Base-by-base conservation (phyloP, 495 filamentous ascomycete species). In the Penicillium arizonense region DNA sequence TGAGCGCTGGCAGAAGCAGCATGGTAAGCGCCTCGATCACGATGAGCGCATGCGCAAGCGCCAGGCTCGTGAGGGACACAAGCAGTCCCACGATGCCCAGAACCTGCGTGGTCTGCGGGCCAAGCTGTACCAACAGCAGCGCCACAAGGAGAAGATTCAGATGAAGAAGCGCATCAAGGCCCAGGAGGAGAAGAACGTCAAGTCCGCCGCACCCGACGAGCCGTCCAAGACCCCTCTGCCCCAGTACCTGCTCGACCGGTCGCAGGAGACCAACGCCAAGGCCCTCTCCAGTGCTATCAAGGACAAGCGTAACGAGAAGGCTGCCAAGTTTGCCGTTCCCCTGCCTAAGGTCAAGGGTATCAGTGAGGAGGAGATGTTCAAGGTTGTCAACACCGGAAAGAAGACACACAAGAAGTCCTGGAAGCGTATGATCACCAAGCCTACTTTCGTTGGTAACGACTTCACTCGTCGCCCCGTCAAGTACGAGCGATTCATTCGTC, bases 101-200 rank as follows among this genome's bases (percentile, higher is more conserved):
- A 96, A 91, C 69, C 81, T 97, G 60, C 85, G 85, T 54, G 94
- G 95, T 56, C 82, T 97, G 60, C 79, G 90, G 55, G 94, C 94
- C 62, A 99, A 99, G 79, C 80, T 96, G 64, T 88, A 96, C 78
- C 87, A 90, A 70, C 88, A 96, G 79, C 88, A 94, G 82, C 82
- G 94, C 36, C 90, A 91, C 74, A 82, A 87, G 63, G 89, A 97
- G 76, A 99, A 99, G 87, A 97, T 99, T 70, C 92, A 97, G 84
- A 93, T 98, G 89, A 88, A 89, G 73, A 97, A 98, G 83, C 79
- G 85, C 62, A 96, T 98, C 82, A 88, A 87, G 71, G 86, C 87
- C 52, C 88, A 93, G 76, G 94, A 98, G 69, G 89, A 97, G 78
- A 87, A 89, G 71, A 95, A 95, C 64, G 85, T 97, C 78, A 95